Base-by-base conservation (phyloP, 768 basidiomycete genomes). In the Russula compacta region DNA sequence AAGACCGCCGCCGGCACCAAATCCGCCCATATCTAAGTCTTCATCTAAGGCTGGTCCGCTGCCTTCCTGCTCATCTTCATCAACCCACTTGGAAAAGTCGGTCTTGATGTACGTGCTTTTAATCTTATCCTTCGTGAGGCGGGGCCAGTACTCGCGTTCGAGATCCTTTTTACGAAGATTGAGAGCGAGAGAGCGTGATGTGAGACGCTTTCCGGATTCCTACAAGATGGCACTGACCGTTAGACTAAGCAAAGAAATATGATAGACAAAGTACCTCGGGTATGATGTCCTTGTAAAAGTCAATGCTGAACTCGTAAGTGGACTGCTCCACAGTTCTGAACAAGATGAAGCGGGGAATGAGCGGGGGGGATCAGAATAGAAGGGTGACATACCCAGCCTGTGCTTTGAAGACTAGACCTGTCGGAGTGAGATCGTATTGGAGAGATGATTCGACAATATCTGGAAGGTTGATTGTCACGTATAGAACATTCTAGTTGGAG, bases 31-130 rank as follows among this genome's bases (percentile, higher is more conserved):
- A 19, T 71, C 63, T 4, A 69, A 61, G 2, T 85, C 83, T 0
- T 80, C 82, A 10, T 77, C 79, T 2, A 73, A 71, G n/a, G 76
- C 60, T 9, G 64, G 69, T 1, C 72, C 66, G 24, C 74, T 80
- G 53, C 79, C 87, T 43, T 90, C 88, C 75, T 98, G 95, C 72
- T 98, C 95, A 71, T 98, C 95, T 76, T 98, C 95, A 69, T 98
- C 95, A 44, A 89, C 87, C 94, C 94, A 98, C 77, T 90, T 95
- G 66, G 78, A 78, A 72, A 98, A 98, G 73, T 98, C 92, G 48
- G 93, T 97, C 81, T 97, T 98, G 73, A 98, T 76, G 75, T 83
- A 95, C 59, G 84, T 77, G 53, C 79, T 83, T 74, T 82, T 90
- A 62, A 82, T 70, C 73, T 93, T 95, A 62, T 89, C 89, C 73